A percentile compares a stretch with the other conserved stretches of the same genome.
These are phyloP conservation scores for Fusarium algeriense DNA, from an alignment of 2,329 filamentous ascomycete genomes.

Conservation along the genomic window DNA sequence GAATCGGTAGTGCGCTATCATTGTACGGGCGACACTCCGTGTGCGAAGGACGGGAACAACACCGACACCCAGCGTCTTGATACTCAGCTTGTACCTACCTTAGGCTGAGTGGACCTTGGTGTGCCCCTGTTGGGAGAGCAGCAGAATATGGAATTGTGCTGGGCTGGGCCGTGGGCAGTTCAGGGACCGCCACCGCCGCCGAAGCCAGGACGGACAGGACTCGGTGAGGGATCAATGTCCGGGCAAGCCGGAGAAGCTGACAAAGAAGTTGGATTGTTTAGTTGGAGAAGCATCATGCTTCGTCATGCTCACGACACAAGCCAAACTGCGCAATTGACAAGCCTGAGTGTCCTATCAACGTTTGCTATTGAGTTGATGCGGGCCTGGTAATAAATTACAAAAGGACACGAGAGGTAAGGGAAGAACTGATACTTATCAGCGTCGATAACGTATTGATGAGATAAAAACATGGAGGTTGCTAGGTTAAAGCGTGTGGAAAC, in stretches of 20 bases:
- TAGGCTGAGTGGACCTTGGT: conserved; percentile 40
- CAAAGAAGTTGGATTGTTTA: conserved; percentile 36
- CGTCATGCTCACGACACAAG: conserved; percentile 41
- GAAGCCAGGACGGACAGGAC: conserved; percentile 34
- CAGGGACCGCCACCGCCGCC: conserved; percentile 40
- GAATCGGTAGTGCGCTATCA: conserved; percentile 6
- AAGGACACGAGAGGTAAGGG: conserved; percentile 2
- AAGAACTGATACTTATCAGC: conserved; percentile 27
- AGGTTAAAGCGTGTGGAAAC: conserved; percentile 33
- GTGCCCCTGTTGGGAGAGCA: conserved; percentile 41
- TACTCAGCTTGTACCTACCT: conserved; percentile 18
- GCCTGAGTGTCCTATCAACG: conserved; percentile 10
- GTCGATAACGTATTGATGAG: conserved; percentile 20
- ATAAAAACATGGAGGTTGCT: conserved; percentile 1
- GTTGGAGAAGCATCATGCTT: conserved; percentile 38
- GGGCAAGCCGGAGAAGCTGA: conserved; percentile 42
- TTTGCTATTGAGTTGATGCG: conserved; percentile 2
- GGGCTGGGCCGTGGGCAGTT: conserved; percentile 2
- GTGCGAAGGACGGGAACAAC: conserved; percentile 41
- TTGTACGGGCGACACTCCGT: conserved; percentile 39
- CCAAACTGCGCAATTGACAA: conserved; percentile 2
- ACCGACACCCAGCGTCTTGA: conserved; percentile 37
- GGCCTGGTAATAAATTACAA: conserved; percentile 11
- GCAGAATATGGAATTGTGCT: conserved; percentile 6
- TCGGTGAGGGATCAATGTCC: conserved; percentile 44